These are phyloP conservation scores for Albizia julibrissin DNA, from an alignment of 306 rosid genomes.

Conservation along the genomic window DNA sequence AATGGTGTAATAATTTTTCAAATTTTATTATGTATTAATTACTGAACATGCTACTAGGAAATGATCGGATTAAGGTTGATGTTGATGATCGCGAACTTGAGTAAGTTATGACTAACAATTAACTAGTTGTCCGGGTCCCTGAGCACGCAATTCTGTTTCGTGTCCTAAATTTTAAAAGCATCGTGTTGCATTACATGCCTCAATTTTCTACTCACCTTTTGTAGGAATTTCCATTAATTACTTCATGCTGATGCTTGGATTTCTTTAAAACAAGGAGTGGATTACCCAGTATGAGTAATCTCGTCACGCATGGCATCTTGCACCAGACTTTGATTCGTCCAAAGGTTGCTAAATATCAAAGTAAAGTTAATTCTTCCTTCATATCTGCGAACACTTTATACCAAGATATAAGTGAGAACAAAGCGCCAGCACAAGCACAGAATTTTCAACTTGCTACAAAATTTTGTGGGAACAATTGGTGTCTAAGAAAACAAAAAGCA, in stretches of 20 bases:
- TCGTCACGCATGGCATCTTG: slow-evolving; percentile 62
- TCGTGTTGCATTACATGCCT: not conserved
- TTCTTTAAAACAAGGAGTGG: slow-evolving; percentile 48
- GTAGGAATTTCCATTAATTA: not conserved
- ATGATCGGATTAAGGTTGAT: not conserved
- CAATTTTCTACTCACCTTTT: slow-evolving; percentile 7
- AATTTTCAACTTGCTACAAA: slow-evolving; percentile 52
- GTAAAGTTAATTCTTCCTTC: slow-evolving; percentile 62
- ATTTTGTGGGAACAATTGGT: slow-evolving; percentile 57
- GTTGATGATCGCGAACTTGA: slow-evolving; percentile 13
- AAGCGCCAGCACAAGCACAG: slow-evolving; percentile 46
- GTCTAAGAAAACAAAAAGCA: slow-evolving; percentile 45
- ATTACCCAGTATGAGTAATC: slow-evolving; percentile 63
- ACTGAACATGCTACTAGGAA: not conserved
- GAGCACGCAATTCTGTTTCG: not conserved
- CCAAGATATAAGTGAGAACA: slow-evolving; percentile 46
- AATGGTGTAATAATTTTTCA: not conserved
- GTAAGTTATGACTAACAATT: not conserved
- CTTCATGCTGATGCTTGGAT: slow-evolving; percentile 30
- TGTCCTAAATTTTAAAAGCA: not conserved
- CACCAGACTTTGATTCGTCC: slow-evolving; percentile 61
- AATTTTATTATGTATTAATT: not conserved
- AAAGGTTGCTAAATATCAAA: slow-evolving; percentile 51
- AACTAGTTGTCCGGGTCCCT: not conserved
- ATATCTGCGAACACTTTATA: slow-evolving; percentile 52